A percentile compares a stretch with the other conserved stretches of the same genome.
phyloP scores from a whole-genome alignment of 1,284 basidiomycete genomes.

The Boletus mariae region DNA sequence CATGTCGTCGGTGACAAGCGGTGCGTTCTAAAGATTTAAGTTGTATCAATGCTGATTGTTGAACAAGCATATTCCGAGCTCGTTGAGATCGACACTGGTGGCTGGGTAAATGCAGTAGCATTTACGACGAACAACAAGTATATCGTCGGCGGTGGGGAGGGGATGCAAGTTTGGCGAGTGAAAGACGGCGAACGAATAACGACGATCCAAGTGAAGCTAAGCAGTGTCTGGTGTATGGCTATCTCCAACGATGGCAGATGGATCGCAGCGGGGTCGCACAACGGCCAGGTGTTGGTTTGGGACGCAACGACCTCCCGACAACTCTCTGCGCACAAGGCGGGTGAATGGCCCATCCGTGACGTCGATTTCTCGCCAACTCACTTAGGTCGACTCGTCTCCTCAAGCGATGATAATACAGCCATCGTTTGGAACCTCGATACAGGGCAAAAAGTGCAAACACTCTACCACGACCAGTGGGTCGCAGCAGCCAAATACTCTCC shows the following conservation, averaged over 20 bases:
- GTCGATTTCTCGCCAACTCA: conserved; percentile 19
- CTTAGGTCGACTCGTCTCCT: conserved; percentile 4
- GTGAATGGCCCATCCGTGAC: neutral
- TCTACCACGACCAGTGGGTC: conserved; percentile 8
- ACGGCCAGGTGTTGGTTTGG: neutral
- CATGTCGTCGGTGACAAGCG: neutral
- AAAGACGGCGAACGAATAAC: neutral
- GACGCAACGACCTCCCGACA: neutral
- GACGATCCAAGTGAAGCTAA: neutral
- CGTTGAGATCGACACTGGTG: neutral
- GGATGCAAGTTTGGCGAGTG: neutral
- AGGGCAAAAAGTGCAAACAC: neutral
- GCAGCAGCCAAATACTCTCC: conserved; percentile 13
- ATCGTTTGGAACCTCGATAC: conserved; percentile 8
- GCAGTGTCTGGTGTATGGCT: neutral
- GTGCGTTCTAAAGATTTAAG: neutral
- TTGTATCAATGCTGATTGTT: neutral
- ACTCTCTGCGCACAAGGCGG: neutral
- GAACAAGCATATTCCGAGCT: neutral
- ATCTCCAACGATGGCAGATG: neutral
- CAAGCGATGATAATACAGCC: neutral
- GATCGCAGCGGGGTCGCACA: neutral
- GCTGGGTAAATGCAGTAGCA: neutral
- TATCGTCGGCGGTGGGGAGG: neutral
- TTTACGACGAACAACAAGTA: neutral